Base-by-base conservation (phyloP, 805 yeast genomes). In the Lachancea kluyveri region DNA sequence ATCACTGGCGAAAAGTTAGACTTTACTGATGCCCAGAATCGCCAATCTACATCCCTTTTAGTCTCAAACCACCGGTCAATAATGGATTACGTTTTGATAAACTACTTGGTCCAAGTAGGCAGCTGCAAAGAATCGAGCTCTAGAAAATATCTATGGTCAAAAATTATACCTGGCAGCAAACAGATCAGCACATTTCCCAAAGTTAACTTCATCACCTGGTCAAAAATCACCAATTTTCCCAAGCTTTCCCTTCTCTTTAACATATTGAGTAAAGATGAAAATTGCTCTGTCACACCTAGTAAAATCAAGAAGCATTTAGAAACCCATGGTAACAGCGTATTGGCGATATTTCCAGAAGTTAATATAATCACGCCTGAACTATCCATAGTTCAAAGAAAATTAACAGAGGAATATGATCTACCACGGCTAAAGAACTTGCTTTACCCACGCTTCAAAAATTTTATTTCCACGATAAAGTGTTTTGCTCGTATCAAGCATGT, bases 301-400 rank as follows among this genome's bases (percentile, higher is more conserved):
- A 46, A 68, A 41, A 50, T 75, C 20, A 71, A 69, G 23, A 41
- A 48, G 10, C 39, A 43, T 19, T 21, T 43, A 39, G 57, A 20
- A 54, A 50, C 32, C 53, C 64, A 24, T 50, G 59, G 48, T 20
- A 46, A 41, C 17, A 69, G 72, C 42, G 77, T 94, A 84, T 45
- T 86, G 0, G 75, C 78, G 1, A 41, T 83, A 6, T 87, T 87
- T 43, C 96, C 96, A 0, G 96, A 88, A 55, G 95, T 83, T 4
- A 82, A 81, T 46, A 72, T 81, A 6, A 70, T 73, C 54, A 71
- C 77, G 0, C 62, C 68, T 8, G 68, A 68, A 21, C 65, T 66
- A 26, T 52, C 43, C 24, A 62, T 27, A 41, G 53, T 46, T 31
- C 94, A 86, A 39, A 62, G 67, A 23, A 64, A 68, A 18, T 65